A percentile compares a stretch with the other conserved stretches of the same genome.
phyloP scores from a whole-genome alignment of 2,329 filamentous ascomycete genomes.

The Colletotrichum salicis region DNA sequence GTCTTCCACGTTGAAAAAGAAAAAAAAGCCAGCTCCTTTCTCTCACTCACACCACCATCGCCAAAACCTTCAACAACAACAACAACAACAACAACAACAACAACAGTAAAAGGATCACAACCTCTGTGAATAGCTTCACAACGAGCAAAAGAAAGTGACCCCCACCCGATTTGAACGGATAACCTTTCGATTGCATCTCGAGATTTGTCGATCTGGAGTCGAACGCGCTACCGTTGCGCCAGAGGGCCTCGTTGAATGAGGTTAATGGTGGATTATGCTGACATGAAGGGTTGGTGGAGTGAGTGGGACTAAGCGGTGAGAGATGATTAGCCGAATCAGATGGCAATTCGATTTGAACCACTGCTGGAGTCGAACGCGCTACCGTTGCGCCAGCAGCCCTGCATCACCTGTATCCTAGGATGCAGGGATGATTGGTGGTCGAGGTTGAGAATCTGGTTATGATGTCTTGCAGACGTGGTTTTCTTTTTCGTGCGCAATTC shows the following conservation, averaged over 20 bases:
- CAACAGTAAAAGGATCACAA: not conserved
- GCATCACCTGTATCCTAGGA: not conserved
- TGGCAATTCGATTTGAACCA: too few relatives aligned
- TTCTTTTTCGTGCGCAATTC: not conserved
- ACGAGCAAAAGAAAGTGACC: not conserved
- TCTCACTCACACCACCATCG: not conserved
- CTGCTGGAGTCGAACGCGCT: conserved; percentile 14
- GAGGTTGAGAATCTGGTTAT: accelerated
- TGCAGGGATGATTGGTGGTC: not conserved
- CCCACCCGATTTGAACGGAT: conserved; percentile 11
- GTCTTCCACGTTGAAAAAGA: not conserved
- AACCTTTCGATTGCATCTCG: not conserved
- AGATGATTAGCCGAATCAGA: too few relatives aligned
- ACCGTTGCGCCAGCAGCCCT: conserved; percentile 6
- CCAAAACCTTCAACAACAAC: not conserved
- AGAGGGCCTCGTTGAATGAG: too few relatives aligned
- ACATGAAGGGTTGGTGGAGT: too few relatives aligned
- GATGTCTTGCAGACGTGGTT: not conserved
- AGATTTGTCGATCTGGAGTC: not conserved
- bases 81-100: not conserved
- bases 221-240: conserved; percentile 12
- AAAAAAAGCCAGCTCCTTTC: not conserved
- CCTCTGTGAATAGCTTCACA: not conserved
- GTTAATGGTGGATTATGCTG: too few relatives aligned
- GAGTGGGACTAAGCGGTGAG: too few relatives aligned